Conservation (phyloP, 176 grass and related monocot species). For the Eremochloa ophiuroides region DNA sequence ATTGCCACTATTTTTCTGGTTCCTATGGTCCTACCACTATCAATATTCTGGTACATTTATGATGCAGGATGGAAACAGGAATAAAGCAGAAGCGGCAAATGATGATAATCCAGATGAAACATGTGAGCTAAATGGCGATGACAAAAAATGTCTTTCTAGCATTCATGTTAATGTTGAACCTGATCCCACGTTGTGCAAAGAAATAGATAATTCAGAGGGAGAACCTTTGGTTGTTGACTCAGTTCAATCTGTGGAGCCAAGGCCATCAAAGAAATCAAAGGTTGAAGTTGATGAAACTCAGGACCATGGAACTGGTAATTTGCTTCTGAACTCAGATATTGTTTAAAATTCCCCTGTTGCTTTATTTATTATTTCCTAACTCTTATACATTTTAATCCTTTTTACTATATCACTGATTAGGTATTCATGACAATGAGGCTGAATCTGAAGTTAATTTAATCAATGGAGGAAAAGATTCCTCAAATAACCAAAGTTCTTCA, state of each 20-base stretch:
- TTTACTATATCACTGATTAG: constrained; percentile 39
- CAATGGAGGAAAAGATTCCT: constrained; percentile 41
- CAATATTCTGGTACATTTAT: constrained; percentile 24
- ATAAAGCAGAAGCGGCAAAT: constrained; percentile 27
- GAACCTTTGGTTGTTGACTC: constrained; percentile 30
- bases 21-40: background rate
- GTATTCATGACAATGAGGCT: constrained; percentile 13
- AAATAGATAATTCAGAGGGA: constrained; percentile 37
- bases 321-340: constrained; percentile 21
- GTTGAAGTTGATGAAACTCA: constrained; percentile 49
- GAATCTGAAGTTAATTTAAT: constrained; percentile 44
- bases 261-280: constrained; percentile 79
- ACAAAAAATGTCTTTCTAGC: constrained; percentile 24
- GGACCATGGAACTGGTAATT: constrained; percentile 37
- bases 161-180: constrained; percentile 2
- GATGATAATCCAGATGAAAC: constrained; percentile 30
- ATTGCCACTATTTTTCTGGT: background rate
- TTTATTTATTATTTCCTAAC: background rate
- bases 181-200: constrained; percentile 29
- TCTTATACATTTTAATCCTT: background rate
- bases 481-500: constrained; percentile 33
- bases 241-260: constrained; percentile 36
- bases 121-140: constrained; percentile 28
- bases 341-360: background rate
- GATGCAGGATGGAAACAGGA: constrained; percentile 52